A percentile compares a stretch with the other conserved stretches of the same genome.
phyloP scores from a whole-genome alignment of 2,329 filamentous ascomycete genomes.

The Scorias spongiosa region DNA sequence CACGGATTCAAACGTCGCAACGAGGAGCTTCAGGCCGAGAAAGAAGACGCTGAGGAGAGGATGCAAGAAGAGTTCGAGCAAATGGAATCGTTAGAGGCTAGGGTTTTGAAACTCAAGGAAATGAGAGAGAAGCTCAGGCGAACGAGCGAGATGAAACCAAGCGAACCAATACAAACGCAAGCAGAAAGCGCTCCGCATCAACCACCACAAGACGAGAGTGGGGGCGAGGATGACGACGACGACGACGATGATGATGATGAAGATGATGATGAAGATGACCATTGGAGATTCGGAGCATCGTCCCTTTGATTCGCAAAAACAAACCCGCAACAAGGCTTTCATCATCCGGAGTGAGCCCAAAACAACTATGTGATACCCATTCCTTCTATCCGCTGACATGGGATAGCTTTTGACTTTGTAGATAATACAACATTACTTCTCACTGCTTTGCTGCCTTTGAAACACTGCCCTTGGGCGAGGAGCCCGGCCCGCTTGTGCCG shows the following conservation, averaged over 20 bases:
- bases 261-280: slow-evolving; percentile 11
- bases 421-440: too few relatives aligned
- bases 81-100: slow-evolving; percentile 33
- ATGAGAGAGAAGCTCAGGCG: slow-evolving; percentile 28
- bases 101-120: slow-evolving; percentile 29
- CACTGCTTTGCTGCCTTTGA: neutral
- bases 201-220: neutral
- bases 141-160: slow-evolving; percentile 7
- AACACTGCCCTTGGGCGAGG: neutral
- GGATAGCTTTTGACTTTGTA: too few relatives aligned
- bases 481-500: neutral
- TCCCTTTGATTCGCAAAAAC: too few relatives aligned
- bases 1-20: slow-evolving; percentile 26
- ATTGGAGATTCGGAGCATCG: slow-evolving; percentile 9
- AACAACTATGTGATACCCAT: too few relatives aligned
- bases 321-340: too few relatives aligned
- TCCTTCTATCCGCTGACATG: too few relatives aligned
- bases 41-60: slow-evolving; percentile 29
- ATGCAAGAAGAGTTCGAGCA: slow-evolving; percentile 35
- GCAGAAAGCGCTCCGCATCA: neutral
- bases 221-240: neutral
- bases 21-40: slow-evolving; percentile 32
- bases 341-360: too few relatives aligned
- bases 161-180: neutral
- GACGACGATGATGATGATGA: slow-evolving; percentile 9